These are phyloP conservation scores for Arabidopsis suecica DNA, from an alignment of 345 rosid genomes.

Conservation along the genomic window DNA sequence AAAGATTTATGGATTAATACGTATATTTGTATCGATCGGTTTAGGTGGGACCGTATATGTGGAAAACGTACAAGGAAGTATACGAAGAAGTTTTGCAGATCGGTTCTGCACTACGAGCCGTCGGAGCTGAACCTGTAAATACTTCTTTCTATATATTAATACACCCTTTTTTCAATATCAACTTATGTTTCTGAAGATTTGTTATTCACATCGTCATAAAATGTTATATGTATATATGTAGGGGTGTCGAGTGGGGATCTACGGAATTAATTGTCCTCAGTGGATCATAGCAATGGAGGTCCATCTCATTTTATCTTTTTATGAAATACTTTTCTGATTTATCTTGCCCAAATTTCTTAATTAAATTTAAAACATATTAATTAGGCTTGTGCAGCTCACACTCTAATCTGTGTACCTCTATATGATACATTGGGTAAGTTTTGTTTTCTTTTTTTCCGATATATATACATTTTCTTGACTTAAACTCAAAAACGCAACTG, in stretches of 20 bases:
- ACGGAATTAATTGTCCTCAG: slow-evolving; percentile 93
- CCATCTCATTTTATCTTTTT: slow-evolving; percentile 2
- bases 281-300: slow-evolving; percentile 99
- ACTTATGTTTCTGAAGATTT: slow-evolving; percentile 12
- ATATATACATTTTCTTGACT: not conserved
- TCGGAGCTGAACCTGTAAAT: slow-evolving; percentile 89
- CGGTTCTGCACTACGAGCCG: slow-evolving; percentile 82
- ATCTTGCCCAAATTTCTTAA: slow-evolving; percentile 1
- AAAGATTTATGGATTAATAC: not conserved
- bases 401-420: slow-evolving; percentile 88
- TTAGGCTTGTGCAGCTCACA: slow-evolving; percentile 85
- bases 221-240: slow-evolving; percentile 36
- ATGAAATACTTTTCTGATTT: not conserved
- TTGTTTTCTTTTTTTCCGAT: not conserved
- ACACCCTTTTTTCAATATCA: not conserved
- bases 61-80: slow-evolving; percentile 89
- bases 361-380: slow-evolving; percentile 26
- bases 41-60: slow-evolving; percentile 82
- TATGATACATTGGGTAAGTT: slow-evolving; percentile 90
- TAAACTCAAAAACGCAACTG: not conserved
- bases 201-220: not conserved
- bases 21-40: not conserved
- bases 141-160: not conserved
- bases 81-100: slow-evolving; percentile 75
- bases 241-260: slow-evolving; percentile 88